phyloP scores from a whole-genome alignment of 805 yeast genomes.

The Nakazawaea pomicola region DNA sequence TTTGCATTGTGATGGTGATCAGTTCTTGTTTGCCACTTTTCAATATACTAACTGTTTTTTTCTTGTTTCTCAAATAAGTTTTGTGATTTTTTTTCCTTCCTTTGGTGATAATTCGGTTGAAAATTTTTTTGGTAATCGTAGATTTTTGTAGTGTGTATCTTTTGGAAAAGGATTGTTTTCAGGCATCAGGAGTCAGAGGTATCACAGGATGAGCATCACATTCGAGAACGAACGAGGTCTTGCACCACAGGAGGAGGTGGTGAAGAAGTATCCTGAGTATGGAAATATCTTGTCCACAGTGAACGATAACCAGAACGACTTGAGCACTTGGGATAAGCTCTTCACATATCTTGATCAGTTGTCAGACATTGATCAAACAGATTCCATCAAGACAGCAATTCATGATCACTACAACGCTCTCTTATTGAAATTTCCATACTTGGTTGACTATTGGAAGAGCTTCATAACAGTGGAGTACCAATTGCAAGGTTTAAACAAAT shows the following conservation, averaged over 20 bases:
- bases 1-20: constrained; percentile 46
- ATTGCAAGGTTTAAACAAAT: constrained; percentile 46
- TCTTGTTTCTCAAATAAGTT: constrained; percentile 1
- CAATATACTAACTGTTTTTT: not conserved
- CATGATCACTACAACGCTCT: constrained; percentile 33
- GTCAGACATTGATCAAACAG: constrained; percentile 1
- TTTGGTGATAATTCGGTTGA: not conserved
- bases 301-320: not conserved
- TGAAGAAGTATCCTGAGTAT: constrained; percentile 8
- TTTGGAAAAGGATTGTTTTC: not conserved
- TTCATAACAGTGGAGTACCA: constrained; percentile 53
- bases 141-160: not conserved
- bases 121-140: not conserved
- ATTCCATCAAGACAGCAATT: constrained; percentile 16
- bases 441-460: constrained; percentile 60
- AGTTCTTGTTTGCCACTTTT: not conserved
- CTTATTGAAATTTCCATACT: constrained; percentile 51
- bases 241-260: no score
- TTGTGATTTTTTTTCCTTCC: not conserved
- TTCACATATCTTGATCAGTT: constrained; percentile 16
- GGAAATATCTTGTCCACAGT: not conserved
- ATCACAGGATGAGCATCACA: not conserved
- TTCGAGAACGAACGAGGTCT: constrained; percentile 1
- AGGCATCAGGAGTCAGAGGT: no score
- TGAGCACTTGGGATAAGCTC: constrained; percentile 20